Conservation (phyloP, 768 basidiomycete genomes). For the Leccinum truebloodii region DNA sequence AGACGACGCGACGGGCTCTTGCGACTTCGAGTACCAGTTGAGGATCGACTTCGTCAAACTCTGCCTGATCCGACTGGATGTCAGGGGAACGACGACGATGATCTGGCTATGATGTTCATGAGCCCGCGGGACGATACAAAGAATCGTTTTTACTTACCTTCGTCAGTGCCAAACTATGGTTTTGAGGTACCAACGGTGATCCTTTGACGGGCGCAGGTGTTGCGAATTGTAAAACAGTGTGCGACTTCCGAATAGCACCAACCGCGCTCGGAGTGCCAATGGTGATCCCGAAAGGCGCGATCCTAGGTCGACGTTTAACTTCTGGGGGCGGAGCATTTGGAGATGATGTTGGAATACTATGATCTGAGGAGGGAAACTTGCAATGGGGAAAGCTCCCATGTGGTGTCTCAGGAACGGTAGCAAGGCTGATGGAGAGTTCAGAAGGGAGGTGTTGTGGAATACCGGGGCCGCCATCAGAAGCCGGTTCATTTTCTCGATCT, state of each 20-base stretch:
- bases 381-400: not conserved
- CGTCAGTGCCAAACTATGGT: too few relatives aligned
- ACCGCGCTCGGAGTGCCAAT: not conserved
- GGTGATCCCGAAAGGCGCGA: too few relatives aligned
- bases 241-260: not conserved
- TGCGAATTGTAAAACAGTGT: not conserved
- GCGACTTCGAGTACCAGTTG: not conserved
- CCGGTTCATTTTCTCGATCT: not conserved
- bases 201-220: not conserved
- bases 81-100: too few relatives aligned
- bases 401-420: not conserved
- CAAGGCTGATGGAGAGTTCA: not conserved
- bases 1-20: not conserved
- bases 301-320: too few relatives aligned
- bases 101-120: too few relatives aligned
- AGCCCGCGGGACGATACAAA: too few relatives aligned
- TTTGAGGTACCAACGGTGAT: not conserved
- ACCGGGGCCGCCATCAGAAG: not conserved
- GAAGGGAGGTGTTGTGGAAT: not conserved
- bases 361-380: too few relatives aligned
- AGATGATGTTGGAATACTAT: too few relatives aligned
- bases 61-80: not conserved
- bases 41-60: not conserved
- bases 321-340: too few relatives aligned
- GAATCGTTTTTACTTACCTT: too few relatives aligned